Percentiles rank a stretch among this genome's conserved stretches.
Conservation (phyloP, 73 alveolate genomes). For the Effrenium voratum region DNA sequence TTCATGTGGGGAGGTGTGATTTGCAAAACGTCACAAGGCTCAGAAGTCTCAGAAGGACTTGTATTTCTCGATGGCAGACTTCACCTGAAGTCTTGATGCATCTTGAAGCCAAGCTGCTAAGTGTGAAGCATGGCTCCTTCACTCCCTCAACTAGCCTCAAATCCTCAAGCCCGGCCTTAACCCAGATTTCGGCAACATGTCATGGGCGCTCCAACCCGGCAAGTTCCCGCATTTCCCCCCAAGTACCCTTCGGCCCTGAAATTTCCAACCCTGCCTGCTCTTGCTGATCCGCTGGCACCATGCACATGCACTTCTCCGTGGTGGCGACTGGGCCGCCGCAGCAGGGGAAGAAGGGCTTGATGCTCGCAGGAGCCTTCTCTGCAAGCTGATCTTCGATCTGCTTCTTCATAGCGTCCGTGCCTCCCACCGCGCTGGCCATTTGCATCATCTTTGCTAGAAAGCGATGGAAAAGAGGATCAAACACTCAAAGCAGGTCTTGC, state of each 20-base stretch:
- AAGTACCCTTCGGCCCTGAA: background rate
- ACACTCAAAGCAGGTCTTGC: too few relatives aligned
- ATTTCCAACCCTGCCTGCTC: constrained; percentile 65
- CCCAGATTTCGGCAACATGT: background rate
- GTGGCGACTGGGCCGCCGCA: constrained; percentile 91
- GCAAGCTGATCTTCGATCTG: constrained; percentile 39
- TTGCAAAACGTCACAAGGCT: too few relatives aligned
- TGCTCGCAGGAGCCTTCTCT: constrained; percentile 28
- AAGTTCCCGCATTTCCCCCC: background rate
- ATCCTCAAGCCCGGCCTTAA: background rate
- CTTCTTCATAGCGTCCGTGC: too few relatives aligned
- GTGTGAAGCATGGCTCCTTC: too few relatives aligned
- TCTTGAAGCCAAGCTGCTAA: too few relatives aligned
- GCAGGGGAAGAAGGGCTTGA: constrained; percentile 80
- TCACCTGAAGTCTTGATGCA: background rate
- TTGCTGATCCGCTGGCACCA: constrained; percentile 50
- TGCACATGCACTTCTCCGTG: constrained; percentile 68
- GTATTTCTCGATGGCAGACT: constrained; percentile 11
- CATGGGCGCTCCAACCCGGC: background rate
- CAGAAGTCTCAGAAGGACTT: constrained; percentile 7
- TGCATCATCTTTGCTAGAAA: too few relatives aligned
- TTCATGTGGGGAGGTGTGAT: too few relatives aligned
- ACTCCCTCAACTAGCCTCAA: background rate
- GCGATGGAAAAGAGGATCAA: too few relatives aligned
- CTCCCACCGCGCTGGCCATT: too few relatives aligned